Evolutionary conservation across 495 filamentous ascomycete genomes (phyloP).

Genomic region (Aspergillus panamensis): DNA sequence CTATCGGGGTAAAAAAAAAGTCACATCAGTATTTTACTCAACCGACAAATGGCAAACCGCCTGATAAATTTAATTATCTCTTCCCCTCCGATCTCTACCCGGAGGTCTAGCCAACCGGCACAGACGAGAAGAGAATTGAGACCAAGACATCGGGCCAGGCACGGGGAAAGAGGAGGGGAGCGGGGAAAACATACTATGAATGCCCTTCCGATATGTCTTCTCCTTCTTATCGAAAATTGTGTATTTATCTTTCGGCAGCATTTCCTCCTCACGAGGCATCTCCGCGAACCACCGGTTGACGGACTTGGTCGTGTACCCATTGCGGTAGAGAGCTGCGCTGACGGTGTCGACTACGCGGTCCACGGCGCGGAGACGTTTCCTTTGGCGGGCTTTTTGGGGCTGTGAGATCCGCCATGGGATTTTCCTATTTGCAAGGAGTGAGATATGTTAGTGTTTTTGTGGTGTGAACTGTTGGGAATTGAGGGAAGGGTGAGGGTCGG

Average conservation of each 20-base stretch:
- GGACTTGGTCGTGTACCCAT: conserved; percentile 64
- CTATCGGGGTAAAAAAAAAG: conserved; percentile 40
- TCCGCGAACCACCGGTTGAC: conserved; percentile 86
- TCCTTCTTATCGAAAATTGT: conserved; percentile 95
- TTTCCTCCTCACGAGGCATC: conserved; percentile 95
- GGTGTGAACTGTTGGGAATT: conserved; percentile 11
- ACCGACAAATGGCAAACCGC: not conserved
- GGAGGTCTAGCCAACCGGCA: not conserved
- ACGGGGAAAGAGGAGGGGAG: not conserved
- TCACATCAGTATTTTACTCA: conserved; percentile 6
- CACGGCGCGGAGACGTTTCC: conserved; percentile 78
- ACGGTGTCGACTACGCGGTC: conserved; percentile 77
- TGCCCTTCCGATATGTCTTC: conserved; percentile 90
- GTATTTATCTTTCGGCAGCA: conserved; percentile 96
- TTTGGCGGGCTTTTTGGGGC: conserved; percentile 86
- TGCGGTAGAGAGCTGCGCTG: conserved; percentile 67
- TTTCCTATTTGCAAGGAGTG: conserved; percentile 62
- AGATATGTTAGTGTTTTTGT: not conserved
- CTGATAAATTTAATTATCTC: no score
- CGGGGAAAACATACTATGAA: conserved; percentile 75
- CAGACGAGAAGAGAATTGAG: not conserved
- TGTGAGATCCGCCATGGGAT: conserved; percentile 92
- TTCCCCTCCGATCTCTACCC: not conserved
- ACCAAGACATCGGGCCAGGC: not conserved
- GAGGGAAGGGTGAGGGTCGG: not conserved